phyloP scores from a whole-genome alignment of 192 early-diverging fungal genomes.

The Mortierella antarctica region DNA sequence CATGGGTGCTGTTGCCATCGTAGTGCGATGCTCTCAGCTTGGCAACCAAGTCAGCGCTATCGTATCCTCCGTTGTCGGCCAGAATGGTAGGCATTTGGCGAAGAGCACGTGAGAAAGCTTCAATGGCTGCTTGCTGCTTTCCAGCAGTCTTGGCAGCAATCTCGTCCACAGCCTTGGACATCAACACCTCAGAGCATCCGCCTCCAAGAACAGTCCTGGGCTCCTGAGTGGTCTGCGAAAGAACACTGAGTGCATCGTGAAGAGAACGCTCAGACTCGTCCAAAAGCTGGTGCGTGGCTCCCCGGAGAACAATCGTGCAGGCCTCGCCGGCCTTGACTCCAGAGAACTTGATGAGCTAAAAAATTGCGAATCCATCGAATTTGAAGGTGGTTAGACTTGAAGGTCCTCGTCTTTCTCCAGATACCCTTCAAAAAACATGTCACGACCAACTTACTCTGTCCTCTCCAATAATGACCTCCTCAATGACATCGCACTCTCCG shows the following conservation, averaged over 20 bases:
- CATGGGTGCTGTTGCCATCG: slow-evolving; percentile 78
- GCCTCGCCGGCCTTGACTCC: slow-evolving; percentile 96
- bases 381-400: background rate
- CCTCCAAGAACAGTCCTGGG: slow-evolving; percentile 95
- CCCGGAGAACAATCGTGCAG: slow-evolving; percentile 97
- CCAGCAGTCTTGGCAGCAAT: slow-evolving; percentile 90
- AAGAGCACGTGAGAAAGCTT: slow-evolving; percentile 93
- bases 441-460: slow-evolving; percentile 68
- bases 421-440: background rate
- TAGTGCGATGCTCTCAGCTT: slow-evolving; percentile 94
- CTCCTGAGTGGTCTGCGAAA: slow-evolving; percentile 95
- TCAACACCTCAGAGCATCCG: slow-evolving; percentile 96
- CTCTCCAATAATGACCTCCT: slow-evolving; percentile 99
- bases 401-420: background rate
- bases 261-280: slow-evolving; percentile 98
- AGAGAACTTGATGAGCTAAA: slow-evolving; percentile 92
- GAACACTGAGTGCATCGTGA: slow-evolving; percentile 96
- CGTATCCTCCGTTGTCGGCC: slow-evolving; percentile 97
- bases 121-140: slow-evolving; percentile 95
- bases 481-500: slow-evolving; percentile 95
- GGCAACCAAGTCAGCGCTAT: slow-evolving; percentile 93
- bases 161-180: slow-evolving; percentile 97
- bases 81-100: slow-evolving; percentile 97
- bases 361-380: background rate
- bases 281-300: slow-evolving; percentile 93